Evolutionary conservation across 73 alveolate genomes (phyloP), one percentile per base, ranked within the genome.

Genomic region (Breviolum minutum): DNA sequence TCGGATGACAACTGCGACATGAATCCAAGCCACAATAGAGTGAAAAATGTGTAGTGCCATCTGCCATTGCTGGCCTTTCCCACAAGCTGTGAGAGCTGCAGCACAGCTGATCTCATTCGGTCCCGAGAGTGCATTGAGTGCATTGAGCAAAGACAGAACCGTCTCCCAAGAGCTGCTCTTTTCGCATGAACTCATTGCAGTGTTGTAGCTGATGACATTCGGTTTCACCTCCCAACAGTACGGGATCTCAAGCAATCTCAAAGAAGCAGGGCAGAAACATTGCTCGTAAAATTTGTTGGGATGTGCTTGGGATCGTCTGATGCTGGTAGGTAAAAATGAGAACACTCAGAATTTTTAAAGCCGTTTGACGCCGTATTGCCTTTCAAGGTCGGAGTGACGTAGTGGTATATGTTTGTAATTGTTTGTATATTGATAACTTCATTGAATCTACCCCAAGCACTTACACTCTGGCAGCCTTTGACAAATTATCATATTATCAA

Each of bases 11-110:
- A 69, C 40, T 68, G 77, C 2, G 17, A 68, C 77, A 24, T 73
- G 16, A 40, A 40, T 40, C 89, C 70, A 54, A 91, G 98, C 5
- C 26, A 32, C 98, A 63, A 76, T 92, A 11, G 89, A 74, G 11
- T 76, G 48, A 7, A 92, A 81, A 30, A 92, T 29, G 14, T 40
- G 61, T 68, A 92, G 81, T 26, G 91, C 98, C 80, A 60, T 26
- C n/a, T 63, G 98, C 98, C 98, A 92, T 24, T 92, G 77, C 64
- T 92, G 86, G 81, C 73, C 83, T 22, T 92, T 92, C 54, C 98
- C 98, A 66, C 91, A 74, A 19, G 98, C 98, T 0, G 98, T 92
- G n/a, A 92, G 70, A 9, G 91, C 98, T 13, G 91, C 87, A 64
- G 91, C 84, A 14, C 69, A 13, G 68, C 91, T 70, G 90, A 92